Conservation (phyloP, 345 rosid genomes). For the Heritiera fomes region DNA sequence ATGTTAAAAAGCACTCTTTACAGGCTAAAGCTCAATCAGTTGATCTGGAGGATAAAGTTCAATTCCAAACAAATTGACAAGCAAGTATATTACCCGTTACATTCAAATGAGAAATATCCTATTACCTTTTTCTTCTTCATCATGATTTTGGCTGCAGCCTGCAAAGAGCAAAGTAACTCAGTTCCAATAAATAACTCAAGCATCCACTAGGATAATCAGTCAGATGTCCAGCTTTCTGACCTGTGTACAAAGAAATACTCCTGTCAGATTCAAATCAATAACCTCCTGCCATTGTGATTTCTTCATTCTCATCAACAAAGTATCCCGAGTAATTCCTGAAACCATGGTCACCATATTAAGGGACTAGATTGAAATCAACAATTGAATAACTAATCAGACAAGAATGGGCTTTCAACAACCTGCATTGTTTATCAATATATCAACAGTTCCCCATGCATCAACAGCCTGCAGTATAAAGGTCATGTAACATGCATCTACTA, state of each 20-base stretch:
- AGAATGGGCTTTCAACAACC: conserved; percentile 43
- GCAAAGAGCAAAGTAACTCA: conserved; percentile 40
- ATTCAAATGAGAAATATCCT: background rate
- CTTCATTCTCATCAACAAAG: conserved; percentile 93
- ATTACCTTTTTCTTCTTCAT: conserved; percentile 87
- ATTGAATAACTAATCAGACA: background rate
- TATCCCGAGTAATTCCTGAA: conserved; percentile 87
- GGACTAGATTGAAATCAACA: conserved; percentile 22
- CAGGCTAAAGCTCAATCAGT: background rate
- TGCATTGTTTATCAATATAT: conserved; percentile 91
- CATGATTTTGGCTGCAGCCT: conserved; percentile 97
- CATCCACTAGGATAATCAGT: conserved; percentile 21
- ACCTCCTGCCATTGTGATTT: conserved; percentile 92
- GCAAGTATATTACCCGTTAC: background rate
- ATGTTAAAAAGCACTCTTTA: background rate
- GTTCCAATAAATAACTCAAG: conserved; percentile 22
- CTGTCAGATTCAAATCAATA: conserved; percentile 89
- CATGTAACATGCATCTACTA: conserved; percentile 9
- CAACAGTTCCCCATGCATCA: conserved; percentile 96
- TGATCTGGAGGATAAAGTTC: conserved; percentile 5
- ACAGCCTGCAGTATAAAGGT: conserved; percentile 60
- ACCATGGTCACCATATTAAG: conserved; percentile 32
- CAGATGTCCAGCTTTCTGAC: conserved; percentile 36
- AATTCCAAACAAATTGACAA: background rate
- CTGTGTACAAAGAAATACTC: conserved; percentile 95